Conservation (phyloP, 2,329 filamentous ascomycete species). For the Didymosphaeria variabile region DNA sequence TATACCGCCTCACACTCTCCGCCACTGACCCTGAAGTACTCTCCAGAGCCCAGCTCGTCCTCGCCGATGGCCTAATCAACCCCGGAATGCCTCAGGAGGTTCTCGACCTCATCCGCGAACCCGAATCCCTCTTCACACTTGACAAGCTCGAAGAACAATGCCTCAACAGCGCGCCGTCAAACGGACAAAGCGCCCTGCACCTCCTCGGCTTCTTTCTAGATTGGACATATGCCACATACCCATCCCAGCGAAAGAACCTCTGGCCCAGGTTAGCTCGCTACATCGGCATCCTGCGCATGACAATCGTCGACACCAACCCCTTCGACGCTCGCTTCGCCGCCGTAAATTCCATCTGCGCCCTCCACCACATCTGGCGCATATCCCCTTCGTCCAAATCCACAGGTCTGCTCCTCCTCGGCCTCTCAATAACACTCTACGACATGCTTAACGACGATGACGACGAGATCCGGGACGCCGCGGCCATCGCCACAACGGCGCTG, state of each 20-base stretch:
- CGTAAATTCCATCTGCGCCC: conserved; percentile 63
- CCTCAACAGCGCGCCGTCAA: conserved; percentile 38
- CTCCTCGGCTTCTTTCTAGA: conserved; percentile 46
- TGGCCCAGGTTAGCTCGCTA: conserved; percentile 31
- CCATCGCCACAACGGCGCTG: conserved; percentile 59
- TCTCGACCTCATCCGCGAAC: conserved; percentile 26
- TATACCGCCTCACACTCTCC: conserved; percentile 30
- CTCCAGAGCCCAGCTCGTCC: conserved; percentile 39
- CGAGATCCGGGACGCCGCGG: conserved; percentile 76
- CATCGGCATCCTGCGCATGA: conserved; percentile 41
- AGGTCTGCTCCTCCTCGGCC: conserved; percentile 29
- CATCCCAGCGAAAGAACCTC: conserved; percentile 14
- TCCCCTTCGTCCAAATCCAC: conserved; percentile 19
- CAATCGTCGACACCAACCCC: conserved; percentile 52
- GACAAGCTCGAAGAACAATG: conserved; percentile 39
- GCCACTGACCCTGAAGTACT: conserved; percentile 39
- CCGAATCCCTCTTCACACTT: conserved; percentile 28
- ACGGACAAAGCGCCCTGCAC: conserved; percentile 41
- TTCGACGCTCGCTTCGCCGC: conserved; percentile 73
- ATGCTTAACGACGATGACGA: conserved; percentile 84
- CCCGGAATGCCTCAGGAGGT: conserved; percentile 20
- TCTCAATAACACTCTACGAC: conserved; percentile 57
- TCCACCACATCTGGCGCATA: conserved; percentile 33
- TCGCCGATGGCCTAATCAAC: conserved; percentile 32
- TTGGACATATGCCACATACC: conserved; percentile 25